Evolutionary conservation across 1,284 basidiomycete genomes (phyloP).

Genomic region (Takashimella koratensis): DNA sequence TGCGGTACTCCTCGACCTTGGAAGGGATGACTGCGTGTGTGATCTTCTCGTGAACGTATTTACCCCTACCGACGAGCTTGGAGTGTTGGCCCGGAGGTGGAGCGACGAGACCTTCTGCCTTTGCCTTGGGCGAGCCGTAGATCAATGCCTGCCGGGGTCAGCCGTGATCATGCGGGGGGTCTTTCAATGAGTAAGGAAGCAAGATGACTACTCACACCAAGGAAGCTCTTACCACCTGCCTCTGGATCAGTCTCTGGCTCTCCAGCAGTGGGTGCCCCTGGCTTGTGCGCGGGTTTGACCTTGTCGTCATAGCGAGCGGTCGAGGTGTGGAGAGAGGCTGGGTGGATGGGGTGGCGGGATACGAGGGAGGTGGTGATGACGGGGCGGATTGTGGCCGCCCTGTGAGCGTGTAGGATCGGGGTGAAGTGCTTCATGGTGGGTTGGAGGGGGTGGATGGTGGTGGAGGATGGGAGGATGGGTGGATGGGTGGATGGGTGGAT

Average conservation of each 20-base stretch:
- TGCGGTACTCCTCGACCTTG: conserved; percentile 73
- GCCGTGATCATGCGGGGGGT: neutral
- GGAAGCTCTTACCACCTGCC: conserved; percentile 29
- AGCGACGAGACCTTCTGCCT: conserved; percentile 71
- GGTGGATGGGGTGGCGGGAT: too few relatives aligned
- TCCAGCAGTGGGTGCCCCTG: too few relatives aligned
- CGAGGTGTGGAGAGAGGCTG: neutral
- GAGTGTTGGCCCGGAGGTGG: conserved; percentile 63
- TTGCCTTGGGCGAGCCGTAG: conserved; percentile 78
- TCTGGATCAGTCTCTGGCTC: conserved; percentile 25
- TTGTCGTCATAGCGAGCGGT: too few relatives aligned
- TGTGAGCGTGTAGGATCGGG: too few relatives aligned
- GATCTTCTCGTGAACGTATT: conserved; percentile 76
- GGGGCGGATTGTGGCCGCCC: too few relatives aligned
- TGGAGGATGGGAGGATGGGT: too few relatives aligned
- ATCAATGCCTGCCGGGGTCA: conserved; percentile 52
- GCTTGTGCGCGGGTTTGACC: neutral
- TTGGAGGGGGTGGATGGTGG: too few relatives aligned
- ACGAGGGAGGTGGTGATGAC: neutral
- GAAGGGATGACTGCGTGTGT: conserved; percentile 80
- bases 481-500: neutral
- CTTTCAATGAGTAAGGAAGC: neutral
- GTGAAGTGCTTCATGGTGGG: too few relatives aligned
- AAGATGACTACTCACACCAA: conserved; percentile 26
- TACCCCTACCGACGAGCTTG: conserved; percentile 74